Conservation (phyloP, 2,329 filamentous ascomycete species). For the Fusarium graminum region DNA sequence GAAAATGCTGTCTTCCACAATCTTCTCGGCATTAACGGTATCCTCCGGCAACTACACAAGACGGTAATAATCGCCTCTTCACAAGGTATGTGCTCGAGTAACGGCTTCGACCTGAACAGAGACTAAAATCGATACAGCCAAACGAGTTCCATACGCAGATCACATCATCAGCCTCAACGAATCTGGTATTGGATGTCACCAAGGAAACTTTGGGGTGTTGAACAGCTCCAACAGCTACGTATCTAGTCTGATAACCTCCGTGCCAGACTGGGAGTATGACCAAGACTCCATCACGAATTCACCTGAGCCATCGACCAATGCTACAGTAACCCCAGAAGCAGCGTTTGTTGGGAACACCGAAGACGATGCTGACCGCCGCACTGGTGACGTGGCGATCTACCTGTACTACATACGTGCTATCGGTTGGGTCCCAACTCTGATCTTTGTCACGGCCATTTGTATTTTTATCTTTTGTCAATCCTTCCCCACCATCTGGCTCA, state of each 20-base stretch:
- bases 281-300: not conserved
- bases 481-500: constrained; percentile 49
- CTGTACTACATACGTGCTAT: constrained; percentile 48
- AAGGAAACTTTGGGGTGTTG: constrained; percentile 34
- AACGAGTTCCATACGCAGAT: constrained; percentile 33
- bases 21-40: constrained; percentile 43
- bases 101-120: not conserved
- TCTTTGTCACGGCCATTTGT: constrained; percentile 42
- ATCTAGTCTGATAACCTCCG: constrained; percentile 5
- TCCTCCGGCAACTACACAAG: constrained; percentile 33
- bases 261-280: constrained; percentile 3
- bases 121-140: constrained; percentile 8
- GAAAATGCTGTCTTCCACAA: constrained; percentile 44
- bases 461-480: constrained; percentile 46
- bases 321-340: constrained; percentile 2
- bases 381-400: constrained; percentile 40
- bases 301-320: not conserved
- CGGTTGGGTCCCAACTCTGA: constrained; percentile 44
- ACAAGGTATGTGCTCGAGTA: not conserved
- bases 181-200: constrained; percentile 4
- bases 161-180: constrained; percentile 33
- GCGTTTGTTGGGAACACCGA: constrained; percentile 14
- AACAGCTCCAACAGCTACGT: constrained; percentile 28
- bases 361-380: constrained; percentile 29
- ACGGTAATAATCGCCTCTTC: constrained; percentile 35